Conservation (phyloP, 129 eudicot genomes). For the Arctium minus region DNA sequence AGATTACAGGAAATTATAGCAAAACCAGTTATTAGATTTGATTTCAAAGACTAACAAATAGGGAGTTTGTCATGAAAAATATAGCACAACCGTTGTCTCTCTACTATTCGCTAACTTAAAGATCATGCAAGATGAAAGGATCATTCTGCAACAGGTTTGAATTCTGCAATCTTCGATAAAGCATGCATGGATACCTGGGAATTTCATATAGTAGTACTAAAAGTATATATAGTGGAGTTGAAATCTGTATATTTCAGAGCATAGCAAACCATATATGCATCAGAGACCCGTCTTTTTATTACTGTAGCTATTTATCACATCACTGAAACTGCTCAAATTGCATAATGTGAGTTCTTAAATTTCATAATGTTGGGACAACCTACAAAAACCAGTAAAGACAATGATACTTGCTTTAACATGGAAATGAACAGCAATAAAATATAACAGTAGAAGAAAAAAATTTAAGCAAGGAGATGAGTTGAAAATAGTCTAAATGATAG, state of each 20-base stretch:
- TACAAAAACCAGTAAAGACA: neutral
- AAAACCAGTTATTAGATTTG: neutral
- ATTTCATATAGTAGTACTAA: neutral
- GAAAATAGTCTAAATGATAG: neutral
- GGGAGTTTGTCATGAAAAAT: neutral
- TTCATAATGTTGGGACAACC: neutral
- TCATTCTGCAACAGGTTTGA: neutral
- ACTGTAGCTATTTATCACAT: neutral
- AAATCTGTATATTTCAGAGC: neutral
- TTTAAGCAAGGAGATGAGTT: neutral
- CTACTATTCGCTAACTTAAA: neutral
- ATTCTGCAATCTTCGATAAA: neutral
- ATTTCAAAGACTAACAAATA: too few relatives aligned
- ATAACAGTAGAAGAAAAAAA: neutral
- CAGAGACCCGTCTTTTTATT: neutral
- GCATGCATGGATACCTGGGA: neutral
- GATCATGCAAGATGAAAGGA: neutral
- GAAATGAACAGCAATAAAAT: neutral
- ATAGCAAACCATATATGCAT: neutral
- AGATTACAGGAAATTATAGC: neutral
- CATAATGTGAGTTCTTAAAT: neutral
- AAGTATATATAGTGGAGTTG: neutral
- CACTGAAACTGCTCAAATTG: neutral
- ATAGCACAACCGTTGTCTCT: neutral
- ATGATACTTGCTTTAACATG: neutral